A percentile compares a stretch with the other conserved stretches of the same genome.
phyloP scores from a whole-genome alignment of 495 filamentous ascomycete species.

The Penicillium bialowiezense region DNA sequence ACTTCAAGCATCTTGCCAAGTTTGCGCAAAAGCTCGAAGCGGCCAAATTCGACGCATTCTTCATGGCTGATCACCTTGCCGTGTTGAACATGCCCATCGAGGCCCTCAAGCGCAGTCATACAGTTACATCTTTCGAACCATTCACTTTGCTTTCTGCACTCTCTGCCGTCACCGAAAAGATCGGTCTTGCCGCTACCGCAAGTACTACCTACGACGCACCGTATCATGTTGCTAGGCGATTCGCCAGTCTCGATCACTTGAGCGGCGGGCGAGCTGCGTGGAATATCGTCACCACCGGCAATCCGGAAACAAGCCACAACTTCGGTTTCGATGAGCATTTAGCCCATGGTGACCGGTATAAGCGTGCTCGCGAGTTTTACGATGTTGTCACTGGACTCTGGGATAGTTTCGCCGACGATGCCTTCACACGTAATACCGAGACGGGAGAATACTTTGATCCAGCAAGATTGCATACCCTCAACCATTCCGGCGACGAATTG shows the following conservation, averaged over 20 bases:
- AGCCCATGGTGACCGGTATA: conserved; percentile 35
- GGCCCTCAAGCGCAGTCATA: conserved; percentile 55
- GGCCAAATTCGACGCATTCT: conserved; percentile 61
- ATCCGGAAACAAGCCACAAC: conserved; percentile 36
- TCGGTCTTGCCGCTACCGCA: conserved; percentile 53
- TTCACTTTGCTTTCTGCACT: conserved; percentile 51
- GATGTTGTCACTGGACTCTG: conserved; percentile 41
- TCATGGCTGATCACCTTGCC: conserved; percentile 60
- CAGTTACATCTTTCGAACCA: conserved; percentile 50
- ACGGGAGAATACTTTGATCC: conserved; percentile 48
- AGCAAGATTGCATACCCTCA: conserved; percentile 44
- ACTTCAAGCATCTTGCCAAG: conserved; percentile 49
- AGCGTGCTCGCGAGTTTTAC: conserved; percentile 40
- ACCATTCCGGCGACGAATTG: conserved; percentile 50
- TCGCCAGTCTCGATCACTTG: conserved; percentile 62
- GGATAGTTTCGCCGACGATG: conserved; percentile 56
- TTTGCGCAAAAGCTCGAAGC: conserved; percentile 56
- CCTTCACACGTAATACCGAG: conserved; percentile 47
- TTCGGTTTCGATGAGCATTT: conserved; percentile 37
- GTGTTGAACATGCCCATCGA: conserved; percentile 58
- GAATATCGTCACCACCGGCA: conserved; percentile 41
- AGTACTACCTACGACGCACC: conserved; percentile 63
- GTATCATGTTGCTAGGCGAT: conserved; percentile 59
- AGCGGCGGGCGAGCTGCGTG: conserved; percentile 51
- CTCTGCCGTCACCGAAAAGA: conserved; percentile 44